These are phyloP conservation scores for Lupinus albus DNA, from an alignment of 306 rosid genomes.

Conservation along the genomic window DNA sequence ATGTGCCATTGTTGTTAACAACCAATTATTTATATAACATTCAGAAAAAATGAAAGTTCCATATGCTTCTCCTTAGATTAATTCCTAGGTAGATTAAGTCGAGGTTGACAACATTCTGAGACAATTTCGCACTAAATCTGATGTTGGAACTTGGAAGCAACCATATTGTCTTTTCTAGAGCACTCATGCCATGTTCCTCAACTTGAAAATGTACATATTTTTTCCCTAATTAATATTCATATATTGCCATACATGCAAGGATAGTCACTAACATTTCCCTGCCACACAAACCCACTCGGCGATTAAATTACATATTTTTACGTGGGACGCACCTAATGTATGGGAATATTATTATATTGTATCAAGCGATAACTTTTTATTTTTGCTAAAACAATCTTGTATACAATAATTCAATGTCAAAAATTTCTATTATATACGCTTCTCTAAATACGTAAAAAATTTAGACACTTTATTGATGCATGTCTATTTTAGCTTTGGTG, in stretches of 20 bases:
- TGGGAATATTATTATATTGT: neutral
- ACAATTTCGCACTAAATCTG: no score
- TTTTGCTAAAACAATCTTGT: no score
- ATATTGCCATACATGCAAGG: neutral
- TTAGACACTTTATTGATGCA: no score
- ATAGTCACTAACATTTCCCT: constrained; percentile 1
- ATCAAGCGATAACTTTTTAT: neutral
- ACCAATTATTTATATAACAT: neutral
- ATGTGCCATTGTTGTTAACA: neutral
- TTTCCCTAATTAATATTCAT: neutral
- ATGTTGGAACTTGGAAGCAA: no score
- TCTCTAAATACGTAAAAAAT: no score
- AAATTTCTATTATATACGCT: no score
- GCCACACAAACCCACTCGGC: constrained; percentile 33
- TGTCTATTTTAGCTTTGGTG: no score
- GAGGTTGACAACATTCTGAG: no score
- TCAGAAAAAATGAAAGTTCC: neutral
- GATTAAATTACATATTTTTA: constrained; percentile 1
- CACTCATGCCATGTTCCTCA: neutral
- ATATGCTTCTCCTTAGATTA: constrained; percentile 15
- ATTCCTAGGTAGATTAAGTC: neutral
- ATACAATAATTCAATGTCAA: no score
- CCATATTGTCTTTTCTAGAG: neutral
- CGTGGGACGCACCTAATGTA: constrained; percentile 27
- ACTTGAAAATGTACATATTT: neutral